Percentiles rank a stretch among this genome's conserved stretches.
phyloP scores from a whole-genome alignment of 805 yeast genomes.

The Suhomyces xylopsoci region DNA sequence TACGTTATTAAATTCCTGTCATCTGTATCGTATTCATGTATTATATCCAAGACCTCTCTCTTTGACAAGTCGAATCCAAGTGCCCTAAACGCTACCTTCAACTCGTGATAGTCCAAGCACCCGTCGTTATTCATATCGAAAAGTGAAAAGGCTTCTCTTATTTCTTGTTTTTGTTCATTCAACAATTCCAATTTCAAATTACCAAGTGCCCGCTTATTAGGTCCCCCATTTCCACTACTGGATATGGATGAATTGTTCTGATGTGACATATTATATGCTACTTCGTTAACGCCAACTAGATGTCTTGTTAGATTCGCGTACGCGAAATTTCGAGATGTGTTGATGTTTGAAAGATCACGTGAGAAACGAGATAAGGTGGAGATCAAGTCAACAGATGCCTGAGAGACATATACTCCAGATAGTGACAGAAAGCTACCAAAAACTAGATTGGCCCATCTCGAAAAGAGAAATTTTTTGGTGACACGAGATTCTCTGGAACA shows the following conservation, averaged over 20 bases:
- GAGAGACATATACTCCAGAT: not conserved
- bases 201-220: conserved; percentile 23
- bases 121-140: conserved; percentile 95
- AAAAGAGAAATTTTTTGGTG: not conserved
- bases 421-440: not conserved
- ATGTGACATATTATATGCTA: conserved; percentile 1
- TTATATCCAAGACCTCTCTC: conserved; percentile 68
- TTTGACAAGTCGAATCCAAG: conserved; percentile 83
- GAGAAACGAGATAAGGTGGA: not conserved
- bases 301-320: conserved; percentile 3
- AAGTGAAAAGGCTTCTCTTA: conserved; percentile 83
- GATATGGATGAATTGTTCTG: conserved; percentile 2
- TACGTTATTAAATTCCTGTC: conserved; percentile 69
- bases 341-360: not conserved
- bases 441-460: not conserved
- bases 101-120: conserved; percentile 83
- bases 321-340: conserved; percentile 6
- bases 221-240: not conserved
- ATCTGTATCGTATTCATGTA: conserved; percentile 78
- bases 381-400: not conserved
- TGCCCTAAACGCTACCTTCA: conserved; percentile 91
- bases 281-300: not conserved
- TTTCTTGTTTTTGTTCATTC: conserved; percentile 87
- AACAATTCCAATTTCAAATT: conserved; percentile 63
- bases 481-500: not conserved